Evolutionary conservation across 2,329 filamentous ascomycete species (phyloP).

Genomic region (Fusarium xyrophilum): DNA sequence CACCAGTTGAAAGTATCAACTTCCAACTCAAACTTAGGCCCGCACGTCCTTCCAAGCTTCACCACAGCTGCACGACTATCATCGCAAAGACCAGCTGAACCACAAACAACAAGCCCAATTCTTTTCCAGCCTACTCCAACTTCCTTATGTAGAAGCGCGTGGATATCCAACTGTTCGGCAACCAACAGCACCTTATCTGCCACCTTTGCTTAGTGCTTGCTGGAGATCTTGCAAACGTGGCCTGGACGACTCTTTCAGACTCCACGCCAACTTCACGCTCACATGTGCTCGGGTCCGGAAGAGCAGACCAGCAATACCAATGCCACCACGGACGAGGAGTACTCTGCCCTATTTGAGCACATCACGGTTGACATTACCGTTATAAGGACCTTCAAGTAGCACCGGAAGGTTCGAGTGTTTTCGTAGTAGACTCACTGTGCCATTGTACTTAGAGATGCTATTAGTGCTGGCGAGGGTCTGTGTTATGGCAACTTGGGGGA

Average conservation of each 20-base stretch:
- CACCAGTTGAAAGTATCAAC: too few species aligned
- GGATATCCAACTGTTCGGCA: too few species aligned
- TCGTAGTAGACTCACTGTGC: neutral
- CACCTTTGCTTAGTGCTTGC: neutral
- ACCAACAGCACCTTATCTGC: neutral
- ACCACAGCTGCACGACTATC: too few species aligned
- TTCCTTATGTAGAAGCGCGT: too few species aligned
- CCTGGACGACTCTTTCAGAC: neutral
- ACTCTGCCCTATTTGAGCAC: neutral
- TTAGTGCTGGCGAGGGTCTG: neutral
- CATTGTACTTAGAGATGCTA: neutral
- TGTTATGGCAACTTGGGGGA: neutral
- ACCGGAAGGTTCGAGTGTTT: neutral
- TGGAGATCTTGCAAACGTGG: neutral
- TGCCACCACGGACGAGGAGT: neutral
- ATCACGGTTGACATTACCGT: accelerated
- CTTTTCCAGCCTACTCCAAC: too few species aligned
- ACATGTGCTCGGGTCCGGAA: neutral
- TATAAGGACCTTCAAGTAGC: neutral
- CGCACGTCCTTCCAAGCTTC: too few species aligned
- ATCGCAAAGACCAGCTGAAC: too few species aligned
- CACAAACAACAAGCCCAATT: too few species aligned
- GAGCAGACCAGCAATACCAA: neutral
- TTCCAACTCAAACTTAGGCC: too few species aligned
- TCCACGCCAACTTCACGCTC: neutral